These are phyloP conservation scores for Taphrina sp. DNA, from an alignment of 1,139 yeast species.

Conservation along the genomic window DNA sequence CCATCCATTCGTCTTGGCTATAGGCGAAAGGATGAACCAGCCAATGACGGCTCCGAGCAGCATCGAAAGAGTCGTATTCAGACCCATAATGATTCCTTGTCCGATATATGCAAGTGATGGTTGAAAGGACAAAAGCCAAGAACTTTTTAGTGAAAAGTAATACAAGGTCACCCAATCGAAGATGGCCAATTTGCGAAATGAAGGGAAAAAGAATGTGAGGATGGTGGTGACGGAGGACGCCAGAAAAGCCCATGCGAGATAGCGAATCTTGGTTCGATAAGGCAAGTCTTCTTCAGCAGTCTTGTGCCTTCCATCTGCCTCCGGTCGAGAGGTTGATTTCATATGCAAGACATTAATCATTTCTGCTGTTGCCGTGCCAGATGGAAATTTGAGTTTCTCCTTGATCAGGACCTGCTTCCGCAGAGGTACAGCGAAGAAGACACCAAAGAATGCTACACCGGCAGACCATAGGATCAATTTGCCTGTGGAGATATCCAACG, in stretches of 20 bases:
- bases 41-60: constrained; percentile 83
- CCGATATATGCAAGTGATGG: constrained; percentile 98
- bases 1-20: constrained; percentile 71
- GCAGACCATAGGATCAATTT: constrained; percentile 76
- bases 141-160: constrained; percentile 51
- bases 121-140: constrained; percentile 83
- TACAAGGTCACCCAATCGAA: constrained; percentile 53
- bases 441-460: constrained; percentile 90
- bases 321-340: constrained; percentile 42
- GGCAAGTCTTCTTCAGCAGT: constrained; percentile 33
- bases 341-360: constrained; percentile 82
- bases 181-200: constrained; percentile 64
- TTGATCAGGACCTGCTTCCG: constrained; percentile 78
- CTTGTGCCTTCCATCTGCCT: background rate
- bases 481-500: constrained; percentile 43
- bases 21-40: constrained; percentile 86
- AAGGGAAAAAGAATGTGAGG: constrained; percentile 68
- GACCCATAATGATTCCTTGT: constrained; percentile 96
- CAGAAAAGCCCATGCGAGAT: constrained; percentile 59
- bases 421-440: constrained; percentile 81
- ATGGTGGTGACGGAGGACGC: constrained; percentile 74
- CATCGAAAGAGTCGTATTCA: constrained; percentile 89
- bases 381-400: constrained; percentile 86
- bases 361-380: constrained; percentile 95
- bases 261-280: constrained; percentile 52